A percentile compares a stretch with the other conserved stretches of the same genome.
Evolutionary conservation across 352 stramenopile genomes (phyloP).

Genomic region (Phytophthora brassicae): DNA sequence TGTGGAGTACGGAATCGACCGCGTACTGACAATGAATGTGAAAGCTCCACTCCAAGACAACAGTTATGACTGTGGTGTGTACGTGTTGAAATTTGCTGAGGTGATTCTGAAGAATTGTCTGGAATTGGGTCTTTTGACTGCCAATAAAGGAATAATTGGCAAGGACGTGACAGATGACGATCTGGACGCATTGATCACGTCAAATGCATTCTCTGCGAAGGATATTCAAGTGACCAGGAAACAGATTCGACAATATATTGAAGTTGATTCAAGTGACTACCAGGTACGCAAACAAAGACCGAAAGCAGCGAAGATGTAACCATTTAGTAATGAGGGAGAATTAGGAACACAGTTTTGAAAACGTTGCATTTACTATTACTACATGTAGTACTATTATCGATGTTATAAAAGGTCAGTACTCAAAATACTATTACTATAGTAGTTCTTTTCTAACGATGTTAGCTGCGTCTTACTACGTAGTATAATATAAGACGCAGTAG

Average conservation of each 20-base stretch:
- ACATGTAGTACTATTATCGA: too few relatives aligned
- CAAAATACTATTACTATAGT: too few relatives aligned
- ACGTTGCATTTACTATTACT: not conserved
- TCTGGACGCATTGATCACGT: constrained; percentile 43
- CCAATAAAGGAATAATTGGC: constrained; percentile 33
- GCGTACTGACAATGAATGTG: constrained; percentile 38
- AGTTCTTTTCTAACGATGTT: too few relatives aligned
- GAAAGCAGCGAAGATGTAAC: constrained; percentile 9
- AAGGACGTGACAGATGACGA: constrained; percentile 45
- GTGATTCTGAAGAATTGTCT: constrained; percentile 55
- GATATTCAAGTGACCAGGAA: constrained; percentile 38
- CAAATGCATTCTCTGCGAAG: constrained; percentile 41
- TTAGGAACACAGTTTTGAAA: constrained; percentile 13
- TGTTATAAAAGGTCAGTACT: too few relatives aligned
- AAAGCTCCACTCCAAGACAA: constrained; percentile 61
- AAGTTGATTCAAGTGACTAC: constrained; percentile 32
- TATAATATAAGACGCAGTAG: too few relatives aligned
- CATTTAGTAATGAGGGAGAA: not conserved
- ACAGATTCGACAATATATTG: constrained; percentile 41
- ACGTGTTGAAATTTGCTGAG: constrained; percentile 63
- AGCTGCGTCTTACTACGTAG: too few relatives aligned
- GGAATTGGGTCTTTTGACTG: constrained; percentile 17
- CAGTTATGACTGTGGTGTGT: constrained; percentile 68
- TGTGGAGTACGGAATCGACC: constrained; percentile 38
- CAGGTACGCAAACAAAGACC: constrained; percentile 10